phyloP scores from a whole-genome alignment of 2,329 filamentous ascomycete genomes.

The Chaetomium strumarium region DNA sequence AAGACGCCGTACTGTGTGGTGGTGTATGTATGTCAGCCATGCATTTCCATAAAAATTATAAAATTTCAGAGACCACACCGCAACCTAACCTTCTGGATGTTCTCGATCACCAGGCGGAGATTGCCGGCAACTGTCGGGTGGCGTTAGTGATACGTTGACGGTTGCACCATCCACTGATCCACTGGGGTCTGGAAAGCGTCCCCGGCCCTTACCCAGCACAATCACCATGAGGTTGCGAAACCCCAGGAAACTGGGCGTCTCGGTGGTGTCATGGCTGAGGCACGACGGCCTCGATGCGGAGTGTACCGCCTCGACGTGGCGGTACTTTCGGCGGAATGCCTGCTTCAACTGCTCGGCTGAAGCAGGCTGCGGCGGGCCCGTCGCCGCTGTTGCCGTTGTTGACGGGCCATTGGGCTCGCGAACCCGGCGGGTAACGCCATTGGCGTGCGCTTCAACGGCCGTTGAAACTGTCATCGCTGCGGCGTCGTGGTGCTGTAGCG shows the following conservation, averaged over 20 bases:
- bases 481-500: too few species aligned
- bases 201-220: slow-evolving; percentile 60
- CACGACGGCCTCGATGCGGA: slow-evolving; percentile 66
- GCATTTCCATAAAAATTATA: neutral
- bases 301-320: slow-evolving; percentile 87
- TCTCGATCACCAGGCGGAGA: slow-evolving; percentile 89
- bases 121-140: slow-evolving; percentile 72
- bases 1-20: slow-evolving; percentile 75
- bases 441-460: too few species aligned
- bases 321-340: slow-evolving; percentile 62
- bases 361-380: too few species aligned
- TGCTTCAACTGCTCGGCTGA: neutral
- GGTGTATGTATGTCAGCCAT: neutral
- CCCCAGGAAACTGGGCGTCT: slow-evolving; percentile 77
- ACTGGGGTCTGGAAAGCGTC: too few species aligned
- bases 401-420: too few species aligned
- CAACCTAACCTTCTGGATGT: slow-evolving; percentile 76
- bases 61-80: neutral
- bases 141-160: neutral
- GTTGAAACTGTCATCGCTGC: too few species aligned
- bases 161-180: too few species aligned
- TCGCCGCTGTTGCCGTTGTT: too few species aligned
- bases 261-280: slow-evolving; percentile 74
- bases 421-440: too few species aligned
- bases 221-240: slow-evolving; percentile 97